Percentiles rank a stretch among this genome's conserved stretches.
phyloP scores from a whole-genome alignment of 2,329 filamentous ascomycete genomes.

The Fusarium chaquense region DNA sequence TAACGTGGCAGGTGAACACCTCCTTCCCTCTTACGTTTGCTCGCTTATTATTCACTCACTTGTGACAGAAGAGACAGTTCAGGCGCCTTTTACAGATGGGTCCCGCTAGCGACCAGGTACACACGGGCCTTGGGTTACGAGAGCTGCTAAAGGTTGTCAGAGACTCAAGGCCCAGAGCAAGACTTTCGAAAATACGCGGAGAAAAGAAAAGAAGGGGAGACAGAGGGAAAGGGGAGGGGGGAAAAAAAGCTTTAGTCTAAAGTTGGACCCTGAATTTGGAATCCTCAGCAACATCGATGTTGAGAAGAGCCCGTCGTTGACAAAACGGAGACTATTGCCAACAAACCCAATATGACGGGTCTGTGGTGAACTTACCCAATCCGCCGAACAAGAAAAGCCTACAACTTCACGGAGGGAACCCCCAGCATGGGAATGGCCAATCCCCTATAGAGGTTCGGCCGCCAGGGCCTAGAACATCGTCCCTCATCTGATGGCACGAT shows the following conservation, averaged over 20 bases:
- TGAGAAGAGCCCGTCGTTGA: not conserved
- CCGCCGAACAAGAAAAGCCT: conserved; percentile 3
- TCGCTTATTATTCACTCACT: not conserved
- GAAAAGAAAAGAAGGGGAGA: conserved; percentile 1
- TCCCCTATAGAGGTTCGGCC: conserved; percentile 13
- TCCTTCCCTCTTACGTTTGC: conserved; percentile 1
- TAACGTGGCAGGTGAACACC: conserved; percentile 36
- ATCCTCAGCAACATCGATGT: conserved; percentile 24
- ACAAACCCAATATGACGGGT: conserved; percentile 12
- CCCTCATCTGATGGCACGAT: conserved; percentile 14
- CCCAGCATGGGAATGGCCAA: conserved; percentile 18
- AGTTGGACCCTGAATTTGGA: conserved; percentile 36
- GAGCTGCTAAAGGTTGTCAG: not conserved
- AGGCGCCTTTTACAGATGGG: not conserved
- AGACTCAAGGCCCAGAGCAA: conserved; percentile 2
- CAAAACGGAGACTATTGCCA: conserved; percentile 9
- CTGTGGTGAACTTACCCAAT: conserved; percentile 17
- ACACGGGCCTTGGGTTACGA: conserved; percentile 17
- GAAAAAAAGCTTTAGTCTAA: conserved; percentile 14
- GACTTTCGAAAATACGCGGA: not conserved
- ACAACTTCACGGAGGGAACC: conserved; percentile 11
- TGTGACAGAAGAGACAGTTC: not conserved
- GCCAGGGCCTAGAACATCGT: conserved; percentile 32
- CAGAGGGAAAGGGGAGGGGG: too few species aligned
- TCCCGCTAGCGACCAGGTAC: conserved; percentile 15